Base-by-base conservation (phyloP, 345 rosid species). In the Eucalyptus leucophloia region DNA sequence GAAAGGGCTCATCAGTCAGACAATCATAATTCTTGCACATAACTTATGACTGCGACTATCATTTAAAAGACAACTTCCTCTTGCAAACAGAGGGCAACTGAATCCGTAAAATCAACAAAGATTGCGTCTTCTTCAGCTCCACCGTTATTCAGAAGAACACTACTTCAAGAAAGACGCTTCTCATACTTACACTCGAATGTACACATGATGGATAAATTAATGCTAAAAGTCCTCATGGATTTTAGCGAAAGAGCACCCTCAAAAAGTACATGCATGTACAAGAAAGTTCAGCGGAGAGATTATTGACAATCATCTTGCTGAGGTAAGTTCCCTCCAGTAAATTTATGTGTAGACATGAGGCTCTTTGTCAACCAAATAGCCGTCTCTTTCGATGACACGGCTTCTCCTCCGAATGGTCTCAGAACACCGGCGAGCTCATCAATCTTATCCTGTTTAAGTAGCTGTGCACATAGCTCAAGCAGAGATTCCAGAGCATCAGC, bases 281-380 rank as follows among this genome's bases (percentile, higher is more conserved):
- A 40, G 85, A 77, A 40, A 87, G 67, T n/a, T 87, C 18, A 9
- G 50, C 44, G 53, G 88, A 92, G 91, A 93, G 92, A 91, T 92
- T 91, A 92, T 83, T 28, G 77, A 88, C 77, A 50, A 87, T 37
- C 88, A 53, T 90, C 89, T 86, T 87, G 23, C 12, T 49, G 77
- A 86, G 87, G 89, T 94, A 90, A 95, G 90, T 92, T 92, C 88
- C 93, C 96, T 81, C 91, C 95, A 80, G 93, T 92, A 87, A 94
- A 89, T 86, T 98, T 98, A 24, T 96, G 96, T n/a, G 94, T 93
- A 89, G 99, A 93, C 94, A 98, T 91, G 87, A 98, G 98, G 92
- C 96, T 95, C 92, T 95, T 97, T 34, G 99, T 97, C 89, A 98
- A 93, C 99, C 98, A 98, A 88, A 98, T 98, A 42, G 99, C 99